Percentiles rank a stretch among this genome's conserved stretches.
These are phyloP conservation scores for Aspergillus homomorphus DNA, from an alignment of 495 filamentous ascomycete species.

Conservation along the genomic window DNA sequence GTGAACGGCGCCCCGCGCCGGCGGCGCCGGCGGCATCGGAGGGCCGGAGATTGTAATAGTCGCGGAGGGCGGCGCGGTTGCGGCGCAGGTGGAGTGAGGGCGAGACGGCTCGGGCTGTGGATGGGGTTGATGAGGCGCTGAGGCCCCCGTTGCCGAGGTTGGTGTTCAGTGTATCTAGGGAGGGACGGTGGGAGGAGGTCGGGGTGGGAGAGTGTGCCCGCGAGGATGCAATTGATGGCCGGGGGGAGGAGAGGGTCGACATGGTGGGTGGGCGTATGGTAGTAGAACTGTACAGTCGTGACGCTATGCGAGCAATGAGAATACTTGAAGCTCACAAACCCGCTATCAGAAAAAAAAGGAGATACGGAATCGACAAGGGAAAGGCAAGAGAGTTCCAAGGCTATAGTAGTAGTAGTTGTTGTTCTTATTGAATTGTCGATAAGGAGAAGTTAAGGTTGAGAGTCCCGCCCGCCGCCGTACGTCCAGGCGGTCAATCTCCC, in stretches of 20 bases:
- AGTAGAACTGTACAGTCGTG: not conserved
- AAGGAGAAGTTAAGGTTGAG: conserved; percentile 20
- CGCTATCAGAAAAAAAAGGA: too few relatives aligned
- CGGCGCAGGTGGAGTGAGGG: conserved; percentile 51
- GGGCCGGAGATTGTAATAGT: conserved; percentile 86
- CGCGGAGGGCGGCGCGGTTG: conserved; percentile 80
- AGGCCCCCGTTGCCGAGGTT: conserved; percentile 37
- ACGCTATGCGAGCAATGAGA: not conserved
- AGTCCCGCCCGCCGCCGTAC: too few relatives aligned
- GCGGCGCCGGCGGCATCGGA: conserved; percentile 36
- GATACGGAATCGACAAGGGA: too few relatives aligned
- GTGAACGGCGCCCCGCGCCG: conserved; percentile 26
- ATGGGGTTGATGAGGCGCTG: conserved; percentile 51
- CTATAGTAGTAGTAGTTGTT: too few relatives aligned
- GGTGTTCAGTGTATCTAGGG: conserved; percentile 59
- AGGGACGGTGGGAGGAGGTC: conserved; percentile 70
- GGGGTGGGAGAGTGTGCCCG: conserved; percentile 57
- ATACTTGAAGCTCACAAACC: too few relatives aligned
- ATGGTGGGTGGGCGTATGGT: conserved; percentile 40
- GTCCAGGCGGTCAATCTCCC: too few relatives aligned
- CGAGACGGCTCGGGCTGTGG: conserved; percentile 45
- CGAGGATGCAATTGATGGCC: conserved; percentile 66
- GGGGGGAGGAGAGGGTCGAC: conserved; percentile 75
- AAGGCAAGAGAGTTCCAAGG: too few relatives aligned
- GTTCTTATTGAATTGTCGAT: not conserved